Evolutionary conservation across 2,329 filamentous ascomycete species (phyloP).

Genomic region (Pyrenophora graminea): DNA sequence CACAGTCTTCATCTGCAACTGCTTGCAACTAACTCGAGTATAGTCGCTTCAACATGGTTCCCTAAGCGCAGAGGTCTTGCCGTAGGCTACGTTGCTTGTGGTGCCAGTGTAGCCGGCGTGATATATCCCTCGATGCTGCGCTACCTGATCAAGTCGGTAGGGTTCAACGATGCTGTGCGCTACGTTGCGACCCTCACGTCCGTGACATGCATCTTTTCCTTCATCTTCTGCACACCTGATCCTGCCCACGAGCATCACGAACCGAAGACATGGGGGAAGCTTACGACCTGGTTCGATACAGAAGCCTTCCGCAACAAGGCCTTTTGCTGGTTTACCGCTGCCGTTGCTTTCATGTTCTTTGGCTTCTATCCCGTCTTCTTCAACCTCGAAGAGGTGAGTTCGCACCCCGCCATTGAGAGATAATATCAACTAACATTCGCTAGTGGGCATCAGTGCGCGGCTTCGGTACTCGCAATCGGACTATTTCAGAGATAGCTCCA

Average conservation of each 20-base stretch:
- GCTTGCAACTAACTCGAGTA: slow-evolving; percentile 5
- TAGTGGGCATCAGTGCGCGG: slow-evolving; percentile 53
- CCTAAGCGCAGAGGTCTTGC: slow-evolving; percentile 52
- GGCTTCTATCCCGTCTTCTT: slow-evolving; percentile 60
- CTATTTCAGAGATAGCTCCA: slow-evolving; percentile 10
- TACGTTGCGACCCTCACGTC: slow-evolving; percentile 50
- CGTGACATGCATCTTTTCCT: slow-evolving; percentile 48
- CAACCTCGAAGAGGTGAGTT: slow-evolving; percentile 55
- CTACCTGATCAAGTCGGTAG: slow-evolving; percentile 48
- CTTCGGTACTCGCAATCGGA: slow-evolving; percentile 46
- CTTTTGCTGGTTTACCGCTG: slow-evolving; percentile 51
- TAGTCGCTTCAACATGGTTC: slow-evolving; percentile 58
- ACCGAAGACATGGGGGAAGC: slow-evolving; percentile 45
- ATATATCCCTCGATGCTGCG: slow-evolving; percentile 55
- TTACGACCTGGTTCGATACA: slow-evolving; percentile 51
- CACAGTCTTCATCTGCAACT: too few relatives aligned
- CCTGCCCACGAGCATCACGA: slow-evolving; percentile 47
- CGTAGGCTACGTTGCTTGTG: slow-evolving; percentile 56
- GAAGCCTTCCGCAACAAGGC: slow-evolving; percentile 51
- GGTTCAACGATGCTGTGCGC: slow-evolving; percentile 53
- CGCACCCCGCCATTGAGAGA: not conserved
- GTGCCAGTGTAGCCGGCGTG: slow-evolving; percentile 54
- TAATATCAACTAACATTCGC: slow-evolving; percentile 17
- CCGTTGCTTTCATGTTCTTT: slow-evolving; percentile 55
- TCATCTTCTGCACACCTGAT: slow-evolving; percentile 51